phyloP scores from a whole-genome alignment of 129 eudicot species.

The Deinandra increscens region DNA sequence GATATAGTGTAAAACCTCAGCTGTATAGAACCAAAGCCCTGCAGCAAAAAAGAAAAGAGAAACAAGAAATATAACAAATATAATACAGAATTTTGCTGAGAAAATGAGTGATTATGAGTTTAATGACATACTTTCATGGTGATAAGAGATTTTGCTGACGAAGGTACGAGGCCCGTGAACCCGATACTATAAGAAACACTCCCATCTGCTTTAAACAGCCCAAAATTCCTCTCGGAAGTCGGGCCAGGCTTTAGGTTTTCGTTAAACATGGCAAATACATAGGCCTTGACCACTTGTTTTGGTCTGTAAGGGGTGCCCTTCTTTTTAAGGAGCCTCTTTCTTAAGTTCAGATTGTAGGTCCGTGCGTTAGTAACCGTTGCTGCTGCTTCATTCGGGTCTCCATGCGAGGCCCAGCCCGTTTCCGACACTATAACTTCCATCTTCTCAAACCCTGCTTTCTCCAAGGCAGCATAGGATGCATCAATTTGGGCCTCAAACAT shows the following conservation, averaged over 20 bases:
- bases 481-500: slow-evolving; percentile 97
- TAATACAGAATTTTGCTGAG: not conserved
- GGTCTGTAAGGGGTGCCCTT: slow-evolving; percentile 92
- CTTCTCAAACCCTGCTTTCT: slow-evolving; percentile 67
- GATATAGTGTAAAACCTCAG: slow-evolving; percentile 25
- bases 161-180: slow-evolving; percentile 70
- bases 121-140: slow-evolving; percentile 43
- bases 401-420: slow-evolving; percentile 93
- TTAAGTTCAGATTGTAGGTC: slow-evolving; percentile 65
- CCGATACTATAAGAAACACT: slow-evolving; percentile 75
- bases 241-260: slow-evolving; percentile 94
- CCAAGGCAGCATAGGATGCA: slow-evolving; percentile 82
- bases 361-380: slow-evolving; percentile 57
- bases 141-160: slow-evolving; percentile 46
- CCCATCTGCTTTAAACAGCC: slow-evolving; percentile 86
- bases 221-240: slow-evolving; percentile 91
- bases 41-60: not conserved
- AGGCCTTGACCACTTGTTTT: slow-evolving; percentile 59
- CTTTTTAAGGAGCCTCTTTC: slow-evolving; percentile 57
- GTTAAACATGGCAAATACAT: slow-evolving; percentile 83
- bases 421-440: slow-evolving; percentile 91
- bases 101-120: not conserved
- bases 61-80: not conserved
- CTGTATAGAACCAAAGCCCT: slow-evolving; percentile 36
- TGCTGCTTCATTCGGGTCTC: slow-evolving; percentile 77